Evolutionary conservation across 495 filamentous ascomycete species (phyloP), one percentile per base, ranked within the genome.

Genomic region (Chaetomium cochliodes): DNA sequence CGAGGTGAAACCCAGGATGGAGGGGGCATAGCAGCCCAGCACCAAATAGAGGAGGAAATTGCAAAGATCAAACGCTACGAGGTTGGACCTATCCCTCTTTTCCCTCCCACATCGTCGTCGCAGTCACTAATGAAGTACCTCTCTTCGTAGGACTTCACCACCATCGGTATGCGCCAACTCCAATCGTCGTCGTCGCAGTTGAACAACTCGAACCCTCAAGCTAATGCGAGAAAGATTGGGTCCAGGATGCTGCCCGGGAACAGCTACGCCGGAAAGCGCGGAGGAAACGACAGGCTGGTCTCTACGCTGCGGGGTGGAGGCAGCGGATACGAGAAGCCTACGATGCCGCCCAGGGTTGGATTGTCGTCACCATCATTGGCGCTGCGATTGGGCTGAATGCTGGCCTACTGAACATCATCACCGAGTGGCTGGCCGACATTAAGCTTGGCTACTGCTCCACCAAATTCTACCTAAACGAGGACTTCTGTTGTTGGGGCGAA

Each of bases 11-110:
- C 60, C 20, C 69, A 74, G 18, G 63, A 69, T 67, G 76, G 80
- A 64, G 74, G 75, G 54, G 69, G 72, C 63, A 69, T 74, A 59
- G 73, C 67, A 20, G 77, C 80, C 69, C 72, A 86, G 62, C 80
- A 86, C 62, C 86, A 89, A 58, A 90, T 96, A 69, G 87, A 90
- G 52, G 93, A 98, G 73, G 94, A 98, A 79, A 96, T 98, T 70
- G 93, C 88, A 51, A 90, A 97, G 80, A 97, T 98, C 73, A 96
- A 97, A 77, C 86, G 96, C 77, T 98, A 98, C 79, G 94, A 98
- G 79, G 88, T 88, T 50, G 41, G 72, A 26, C 2, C 42, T 42
- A 7, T 57, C 54, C 41, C 57, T 39, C 22, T 30, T 28, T 22
- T 15, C 18, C 25, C 23, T 55, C 18, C 50, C 46, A 50, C 42